Conservation (phyloP, 2,329 filamentous ascomycete species). For the Akanthomyces muscarius region DNA sequence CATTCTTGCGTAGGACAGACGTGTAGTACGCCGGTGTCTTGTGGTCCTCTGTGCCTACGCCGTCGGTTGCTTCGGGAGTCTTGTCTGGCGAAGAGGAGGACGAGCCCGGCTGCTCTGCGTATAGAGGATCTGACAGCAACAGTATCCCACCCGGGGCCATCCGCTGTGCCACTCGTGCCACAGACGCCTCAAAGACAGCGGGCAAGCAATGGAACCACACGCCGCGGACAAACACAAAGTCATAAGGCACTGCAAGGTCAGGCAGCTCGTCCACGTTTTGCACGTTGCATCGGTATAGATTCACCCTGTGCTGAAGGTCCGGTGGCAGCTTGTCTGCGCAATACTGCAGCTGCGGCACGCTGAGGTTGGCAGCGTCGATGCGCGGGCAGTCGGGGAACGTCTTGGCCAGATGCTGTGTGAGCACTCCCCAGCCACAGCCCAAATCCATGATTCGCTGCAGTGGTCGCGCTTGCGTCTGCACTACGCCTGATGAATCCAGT, state of each 20-base stretch:
- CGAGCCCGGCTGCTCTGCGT: neutral
- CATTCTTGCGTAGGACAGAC: constrained; percentile 5
- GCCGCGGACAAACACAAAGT: too few species aligned
- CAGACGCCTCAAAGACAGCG: constrained; percentile 13
- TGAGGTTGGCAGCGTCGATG: constrained; percentile 17
- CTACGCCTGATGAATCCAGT: neutral
- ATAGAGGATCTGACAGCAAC: constrained; percentile 14
- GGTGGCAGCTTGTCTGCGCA: too few species aligned
- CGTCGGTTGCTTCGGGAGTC: neutral
- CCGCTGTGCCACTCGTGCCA: constrained; percentile 11
- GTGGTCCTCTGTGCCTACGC: neutral
- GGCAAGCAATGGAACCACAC: neutral
- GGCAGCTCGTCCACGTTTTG: too few species aligned
- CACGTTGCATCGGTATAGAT: too few species aligned
- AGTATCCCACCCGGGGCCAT: constrained; percentile 1
- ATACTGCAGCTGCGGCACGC: neutral
- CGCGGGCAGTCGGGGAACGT: constrained; percentile 10
- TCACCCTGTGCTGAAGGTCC: too few species aligned
- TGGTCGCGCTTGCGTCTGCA: neutral
- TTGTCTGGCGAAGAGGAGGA: too few species aligned
- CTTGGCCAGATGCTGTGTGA: constrained; percentile 8
- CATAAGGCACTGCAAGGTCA: too few species aligned
- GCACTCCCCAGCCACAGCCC: constrained; percentile 16
- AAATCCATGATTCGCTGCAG: constrained; percentile 12
- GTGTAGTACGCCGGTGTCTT: constrained; percentile 12